A percentile compares a stretch with the other conserved stretches of the same genome.
phyloP scores from a whole-genome alignment of 352 stramenopile genomes.

The Phytophthora pini region DNA sequence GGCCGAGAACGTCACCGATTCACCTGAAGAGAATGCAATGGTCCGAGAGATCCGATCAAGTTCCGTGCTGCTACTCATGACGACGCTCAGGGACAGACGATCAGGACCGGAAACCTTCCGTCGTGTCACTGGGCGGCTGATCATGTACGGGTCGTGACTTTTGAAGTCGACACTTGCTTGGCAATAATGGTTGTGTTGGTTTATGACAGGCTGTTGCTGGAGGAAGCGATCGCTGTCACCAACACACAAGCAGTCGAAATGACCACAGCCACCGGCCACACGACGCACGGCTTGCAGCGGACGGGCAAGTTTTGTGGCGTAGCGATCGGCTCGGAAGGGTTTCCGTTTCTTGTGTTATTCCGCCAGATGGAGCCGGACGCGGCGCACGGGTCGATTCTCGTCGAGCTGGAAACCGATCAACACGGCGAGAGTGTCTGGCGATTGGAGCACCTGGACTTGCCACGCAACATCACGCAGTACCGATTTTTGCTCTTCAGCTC shows the following conservation, averaged over 20 bases:
- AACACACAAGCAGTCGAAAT: conserved; percentile 36
- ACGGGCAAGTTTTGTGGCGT: conserved; percentile 43
- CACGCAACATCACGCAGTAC: conserved; percentile 30
- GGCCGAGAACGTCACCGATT: conserved; percentile 40
- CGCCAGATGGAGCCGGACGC: conserved; percentile 53
- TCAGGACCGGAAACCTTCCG: conserved; percentile 37
- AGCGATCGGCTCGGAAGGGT: conserved; percentile 41
- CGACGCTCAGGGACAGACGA: conserved; percentile 45
- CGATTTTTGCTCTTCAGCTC: conserved; percentile 45
- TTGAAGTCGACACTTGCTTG: not conserved
- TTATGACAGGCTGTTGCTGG: conserved; percentile 46
- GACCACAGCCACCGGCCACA: conserved; percentile 29
- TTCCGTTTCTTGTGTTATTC: conserved; percentile 54
- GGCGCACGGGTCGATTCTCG: conserved; percentile 35
- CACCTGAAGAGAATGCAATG: conserved; percentile 28
- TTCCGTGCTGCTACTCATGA: conserved; percentile 53
- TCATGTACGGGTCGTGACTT: conserved; percentile 37
- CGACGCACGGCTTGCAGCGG: conserved; percentile 29
- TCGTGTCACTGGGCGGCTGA: conserved; percentile 43
- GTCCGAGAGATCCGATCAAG: conserved; percentile 49
- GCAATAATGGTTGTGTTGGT: not conserved
- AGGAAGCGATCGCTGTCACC: conserved; percentile 51
- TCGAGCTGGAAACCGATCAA: conserved; percentile 16
- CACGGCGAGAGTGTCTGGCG: conserved; percentile 12
- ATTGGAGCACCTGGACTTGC: conserved; percentile 41